phyloP scores from a whole-genome alignment of 2,329 filamentous ascomycete species.

The Magnaporthiopsis incrustans region DNA sequence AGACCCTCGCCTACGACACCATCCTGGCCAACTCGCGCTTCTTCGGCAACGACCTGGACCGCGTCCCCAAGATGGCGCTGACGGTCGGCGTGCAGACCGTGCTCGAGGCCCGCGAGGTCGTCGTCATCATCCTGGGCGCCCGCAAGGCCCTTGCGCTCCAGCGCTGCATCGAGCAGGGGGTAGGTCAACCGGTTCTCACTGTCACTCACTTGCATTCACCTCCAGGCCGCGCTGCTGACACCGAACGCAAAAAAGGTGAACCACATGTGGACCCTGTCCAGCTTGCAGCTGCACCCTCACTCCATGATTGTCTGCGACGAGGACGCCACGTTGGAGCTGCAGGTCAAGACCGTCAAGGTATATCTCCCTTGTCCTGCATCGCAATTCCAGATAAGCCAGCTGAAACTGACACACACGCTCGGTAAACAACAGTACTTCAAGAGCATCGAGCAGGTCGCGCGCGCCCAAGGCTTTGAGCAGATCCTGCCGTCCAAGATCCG shows the following conservation, averaged over 20 bases:
- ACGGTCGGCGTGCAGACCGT: conserved; percentile 50
- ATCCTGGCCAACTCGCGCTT: conserved; percentile 70
- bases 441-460: conserved; percentile 49
- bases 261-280: conserved; percentile 74
- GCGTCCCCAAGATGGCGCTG: conserved; percentile 63
- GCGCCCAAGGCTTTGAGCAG: conserved; percentile 35
- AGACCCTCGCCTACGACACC: conserved; percentile 72
- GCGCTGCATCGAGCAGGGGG: conserved; percentile 63
- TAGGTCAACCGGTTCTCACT: background rate
- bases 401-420: background rate
- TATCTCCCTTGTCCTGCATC: background rate
- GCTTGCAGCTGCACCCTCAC: conserved; percentile 64
- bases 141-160: conserved; percentile 67
- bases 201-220: background rate
- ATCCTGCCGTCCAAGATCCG: conserved; percentile 44
- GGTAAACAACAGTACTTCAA: conserved; percentile 43
- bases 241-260: conserved; percentile 36
- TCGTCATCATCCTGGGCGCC: conserved; percentile 65
- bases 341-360: conserved; percentile 55
- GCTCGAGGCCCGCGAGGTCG: conserved; percentile 64
- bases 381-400: too few species aligned
- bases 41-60: conserved; percentile 55
- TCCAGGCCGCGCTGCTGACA: background rate
- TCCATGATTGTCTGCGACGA: conserved; percentile 70
- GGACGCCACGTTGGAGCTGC: conserved; percentile 57